Conservation (phyloP, 768 basidiomycete species). For the Trametes punicea region DNA sequence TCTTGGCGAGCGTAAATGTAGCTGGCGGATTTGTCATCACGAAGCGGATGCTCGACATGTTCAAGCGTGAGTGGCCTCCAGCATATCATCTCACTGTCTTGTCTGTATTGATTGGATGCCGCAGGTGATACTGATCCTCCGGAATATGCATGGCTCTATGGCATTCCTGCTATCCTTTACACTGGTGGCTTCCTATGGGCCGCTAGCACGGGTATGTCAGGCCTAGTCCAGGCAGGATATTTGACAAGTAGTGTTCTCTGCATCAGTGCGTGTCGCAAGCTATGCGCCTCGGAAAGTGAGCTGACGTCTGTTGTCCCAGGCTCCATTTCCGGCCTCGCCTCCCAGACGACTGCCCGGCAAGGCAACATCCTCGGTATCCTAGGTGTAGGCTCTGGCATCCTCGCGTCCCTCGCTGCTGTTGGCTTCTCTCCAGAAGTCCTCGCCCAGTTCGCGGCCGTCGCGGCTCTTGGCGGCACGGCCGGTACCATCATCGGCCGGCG, state of each 20-base stretch:
- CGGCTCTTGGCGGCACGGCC: slow-evolving; percentile 66
- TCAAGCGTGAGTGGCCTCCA: slow-evolving; percentile 58
- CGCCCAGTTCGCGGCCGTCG: slow-evolving; percentile 74
- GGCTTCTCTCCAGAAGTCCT: slow-evolving; percentile 76
- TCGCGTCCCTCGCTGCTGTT: slow-evolving; percentile 78
- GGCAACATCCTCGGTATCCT: slow-evolving; percentile 89
- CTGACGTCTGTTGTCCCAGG: slow-evolving; percentile 36
- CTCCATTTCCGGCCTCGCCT: slow-evolving; percentile 75
- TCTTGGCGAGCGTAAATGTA: slow-evolving; percentile 85
- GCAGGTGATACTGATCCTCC: slow-evolving; percentile 80
- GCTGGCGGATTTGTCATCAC: slow-evolving; percentile 87
- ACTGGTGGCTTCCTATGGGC: slow-evolving; percentile 80
- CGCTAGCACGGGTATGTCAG: slow-evolving; percentile 80
- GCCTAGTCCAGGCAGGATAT: slow-evolving; percentile 87
- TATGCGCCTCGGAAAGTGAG: not conserved
- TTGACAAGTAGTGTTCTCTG: slow-evolving; percentile 82
- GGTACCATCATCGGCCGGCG: slow-evolving; percentile 77
- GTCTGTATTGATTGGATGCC: not conserved
- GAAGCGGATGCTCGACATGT: slow-evolving; percentile 92
- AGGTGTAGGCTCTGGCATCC: slow-evolving; percentile 77
- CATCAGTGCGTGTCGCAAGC: slow-evolving; percentile 49
- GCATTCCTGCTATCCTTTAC: slow-evolving; percentile 75
- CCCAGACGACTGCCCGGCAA: slow-evolving; percentile 78
- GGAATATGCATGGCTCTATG: slow-evolving; percentile 83
- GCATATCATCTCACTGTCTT: not conserved